Percentiles rank a stretch among this genome's conserved stretches.
These are phyloP conservation scores for Penicillium corylophilum DNA, from an alignment of 2,329 filamentous ascomycete genomes.

Conservation along the genomic window DNA sequence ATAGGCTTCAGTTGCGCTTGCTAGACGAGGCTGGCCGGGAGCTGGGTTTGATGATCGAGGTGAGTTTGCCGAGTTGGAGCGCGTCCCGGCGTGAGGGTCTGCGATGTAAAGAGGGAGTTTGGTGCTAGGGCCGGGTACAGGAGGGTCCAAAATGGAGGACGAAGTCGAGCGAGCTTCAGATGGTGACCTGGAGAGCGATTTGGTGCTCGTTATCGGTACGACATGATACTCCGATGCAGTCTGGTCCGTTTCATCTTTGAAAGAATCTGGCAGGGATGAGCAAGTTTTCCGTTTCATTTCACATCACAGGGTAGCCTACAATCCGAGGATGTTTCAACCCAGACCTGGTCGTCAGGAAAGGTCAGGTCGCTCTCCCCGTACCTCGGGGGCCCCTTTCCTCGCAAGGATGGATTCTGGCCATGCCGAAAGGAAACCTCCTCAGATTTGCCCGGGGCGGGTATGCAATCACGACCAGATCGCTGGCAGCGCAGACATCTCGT, in stretches of 20 bases:
- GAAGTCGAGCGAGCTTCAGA: slow-evolving; percentile 27
- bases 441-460: slow-evolving; percentile 34
- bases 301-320: slow-evolving; percentile 13
- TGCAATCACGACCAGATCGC: slow-evolving; percentile 36
- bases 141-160: slow-evolving; percentile 27
- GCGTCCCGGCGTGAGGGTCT: slow-evolving; percentile 13
- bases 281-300: neutral
- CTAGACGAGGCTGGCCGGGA: slow-evolving; percentile 25
- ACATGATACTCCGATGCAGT: slow-evolving; percentile 37
- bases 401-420: slow-evolving; percentile 38
- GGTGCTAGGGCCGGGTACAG: slow-evolving; percentile 13
- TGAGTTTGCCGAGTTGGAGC: slow-evolving; percentile 19
- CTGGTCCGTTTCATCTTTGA: slow-evolving; percentile 38
- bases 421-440: slow-evolving; percentile 39
- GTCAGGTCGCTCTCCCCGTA: slow-evolving; percentile 37
- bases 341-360: slow-evolving; percentile 35
- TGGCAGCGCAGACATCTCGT: slow-evolving; percentile 36
- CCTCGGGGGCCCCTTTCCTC: slow-evolving; percentile 34
- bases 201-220: slow-evolving; percentile 19
- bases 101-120: slow-evolving; percentile 13
- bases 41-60: slow-evolving; percentile 20
- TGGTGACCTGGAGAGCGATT: slow-evolving; percentile 19
- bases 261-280: slow-evolving; percentile 26
- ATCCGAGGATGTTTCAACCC: slow-evolving; percentile 30
- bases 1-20: slow-evolving; percentile 33